Percentiles rank a stretch among this genome's conserved stretches.
These are phyloP conservation scores for Stemphylium lycopersici DNA, from an alignment of 2,329 filamentous ascomycete species.

Conservation along the genomic window DNA sequence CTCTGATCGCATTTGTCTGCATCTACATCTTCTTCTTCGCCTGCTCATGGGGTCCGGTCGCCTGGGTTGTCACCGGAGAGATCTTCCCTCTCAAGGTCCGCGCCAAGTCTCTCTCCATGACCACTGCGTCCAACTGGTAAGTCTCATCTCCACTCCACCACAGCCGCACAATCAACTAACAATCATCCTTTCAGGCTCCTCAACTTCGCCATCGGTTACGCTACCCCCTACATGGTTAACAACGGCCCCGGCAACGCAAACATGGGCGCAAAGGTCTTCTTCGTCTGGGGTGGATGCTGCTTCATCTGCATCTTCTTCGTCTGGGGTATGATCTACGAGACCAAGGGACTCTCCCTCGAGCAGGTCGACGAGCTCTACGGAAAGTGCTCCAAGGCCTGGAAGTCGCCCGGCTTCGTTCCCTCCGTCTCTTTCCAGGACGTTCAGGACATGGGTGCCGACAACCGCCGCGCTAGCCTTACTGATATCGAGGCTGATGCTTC, in stretches of 20 bases:
- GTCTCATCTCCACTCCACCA: too few species aligned
- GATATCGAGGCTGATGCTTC: constrained; percentile 39
- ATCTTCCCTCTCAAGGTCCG: constrained; percentile 56
- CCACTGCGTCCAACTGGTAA: constrained; percentile 61
- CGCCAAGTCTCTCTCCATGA: constrained; percentile 57
- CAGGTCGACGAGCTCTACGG: constrained; percentile 83
- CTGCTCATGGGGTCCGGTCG: constrained; percentile 76
- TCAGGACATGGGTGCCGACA: constrained; percentile 33
- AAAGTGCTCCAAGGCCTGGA: constrained; percentile 72
- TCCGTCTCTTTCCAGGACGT: constrained; percentile 48
- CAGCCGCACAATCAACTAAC: too few species aligned
- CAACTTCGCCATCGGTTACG: constrained; percentile 56
- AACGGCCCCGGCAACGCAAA: constrained; percentile 65
- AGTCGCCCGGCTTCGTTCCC: constrained; percentile 70
- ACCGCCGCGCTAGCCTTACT: constrained; percentile 39
- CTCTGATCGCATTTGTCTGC: constrained; percentile 57
- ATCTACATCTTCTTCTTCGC: constrained; percentile 84
- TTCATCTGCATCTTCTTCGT: constrained; percentile 68
- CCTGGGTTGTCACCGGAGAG: constrained; percentile 63
- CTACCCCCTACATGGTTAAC: constrained; percentile 75
- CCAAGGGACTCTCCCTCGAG: constrained; percentile 77
- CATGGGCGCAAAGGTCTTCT: constrained; percentile 63
- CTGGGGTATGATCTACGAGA: constrained; percentile 77
- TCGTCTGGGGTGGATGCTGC: constrained; percentile 62
- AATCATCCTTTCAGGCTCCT: constrained; percentile 45